Base-by-base conservation (phyloP, 164 flowering plant species). In the Cinnamomum chago region DNA sequence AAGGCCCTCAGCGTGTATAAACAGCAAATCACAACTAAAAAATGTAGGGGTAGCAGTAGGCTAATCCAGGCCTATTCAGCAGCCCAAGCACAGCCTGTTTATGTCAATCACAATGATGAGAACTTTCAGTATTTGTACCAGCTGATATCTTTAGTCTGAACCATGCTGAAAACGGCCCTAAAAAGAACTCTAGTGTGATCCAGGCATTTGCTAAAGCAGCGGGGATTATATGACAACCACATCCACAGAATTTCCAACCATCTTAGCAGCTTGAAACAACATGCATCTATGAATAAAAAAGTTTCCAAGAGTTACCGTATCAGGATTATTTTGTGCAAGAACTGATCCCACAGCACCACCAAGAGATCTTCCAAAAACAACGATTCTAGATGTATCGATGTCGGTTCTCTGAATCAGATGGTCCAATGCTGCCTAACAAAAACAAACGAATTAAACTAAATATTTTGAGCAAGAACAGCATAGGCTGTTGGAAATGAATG, bases 311-410 rank as follows among this genome's bases (percentile, higher is more conserved):
- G 47, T 40, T 80, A 93, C 98, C 97, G 92, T 94, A 65, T 96
- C 97, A 70, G 98, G 98, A 79, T 96, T 96, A 76, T 94, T 91
- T 82, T 83, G 92, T 40, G 97, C 74, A 58, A 96, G 86, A 28
- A 85, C 87, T 70, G 99, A 80, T 76, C 99, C 98, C 79, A 96
- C 99, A 51, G 99, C 99, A 81, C 99, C 99, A 65, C 99, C 99
- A 75, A 96, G 97, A 68, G 98, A 94, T 80, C 99, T 89, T 76
- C 99, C 99, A 82, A 94, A 96, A 51, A 96, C 97, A 80, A 94
- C 80, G 79, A 96, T 91, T 75, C 90, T 89, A 72, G 92, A 85
- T 28, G 94, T 88, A 77, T 96, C 99, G 76, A 96, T 94, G 79
- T 96, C 99, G 68, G 89, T 89, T 80, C 99, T 88, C 79, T 88